Evolutionary conservation across 805 yeast genomes (phyloP), one percentile per base, ranked within the genome.

Genomic region (Wickerhamomyces subpelliculosus): DNA sequence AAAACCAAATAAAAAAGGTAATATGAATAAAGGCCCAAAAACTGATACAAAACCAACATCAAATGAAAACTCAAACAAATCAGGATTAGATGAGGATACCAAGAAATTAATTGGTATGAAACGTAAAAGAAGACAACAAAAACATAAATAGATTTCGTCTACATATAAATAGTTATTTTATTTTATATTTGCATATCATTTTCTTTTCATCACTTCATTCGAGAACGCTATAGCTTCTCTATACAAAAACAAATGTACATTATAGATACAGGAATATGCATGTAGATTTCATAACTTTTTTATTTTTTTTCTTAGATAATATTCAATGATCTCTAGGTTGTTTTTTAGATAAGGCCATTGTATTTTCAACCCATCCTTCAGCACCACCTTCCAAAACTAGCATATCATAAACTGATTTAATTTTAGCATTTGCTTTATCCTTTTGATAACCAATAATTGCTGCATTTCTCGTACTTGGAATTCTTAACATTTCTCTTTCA

Each of bases 391-490:
- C 94, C 49, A 74, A 65, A 5, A 75, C 71, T 16, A 90, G 53
- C 1, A 85, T 68, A 35, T 84, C 85, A 46, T 73, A 70, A 1
- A 82, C 42, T 60, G 65, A 48, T 60, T 52, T 56, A 3, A 60
- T 41, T 33, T 38, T 32, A 2, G 41, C 27, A 9, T 42, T 65
- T 10, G 58, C 47, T 10, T 50, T 40, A 3, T 57, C 58, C 33
- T 65, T 71, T 27, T 67, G 60, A 37, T 73, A 68, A 0, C 95
- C 96, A 35, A 90, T 78, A 13, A 90, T 64, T 0, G 97, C 97
- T 1, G 94, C 87, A 54, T 90, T 90, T 57, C 97, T 67, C 0
- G 97, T 90, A 41, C 96, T 85, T 24, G 97, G 97, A 19, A 90
- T 90, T 41, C 97, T 70, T 33, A 90, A 62, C 83, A 84, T 82